phyloP scores from a whole-genome alignment of 2,329 filamentous ascomycete species.

The Didymella segeticola region DNA sequence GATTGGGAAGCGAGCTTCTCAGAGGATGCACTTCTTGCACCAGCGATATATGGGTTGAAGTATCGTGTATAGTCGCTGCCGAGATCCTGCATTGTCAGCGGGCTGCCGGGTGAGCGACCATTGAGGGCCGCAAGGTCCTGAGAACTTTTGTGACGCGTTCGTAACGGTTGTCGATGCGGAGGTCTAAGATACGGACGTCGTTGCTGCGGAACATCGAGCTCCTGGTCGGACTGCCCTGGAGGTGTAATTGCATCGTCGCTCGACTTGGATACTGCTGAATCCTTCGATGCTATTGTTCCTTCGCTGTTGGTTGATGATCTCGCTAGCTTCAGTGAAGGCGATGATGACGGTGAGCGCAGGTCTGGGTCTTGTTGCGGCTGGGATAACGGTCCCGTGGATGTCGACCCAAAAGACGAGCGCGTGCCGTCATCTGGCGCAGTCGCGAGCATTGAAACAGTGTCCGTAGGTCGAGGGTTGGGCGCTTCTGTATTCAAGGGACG shows the following conservation, averaged over 20 bases:
- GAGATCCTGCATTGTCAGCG: slow-evolving; percentile 39
- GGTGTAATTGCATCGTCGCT: slow-evolving; percentile 3
- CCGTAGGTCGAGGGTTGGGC: neutral
- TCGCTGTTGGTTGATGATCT: slow-evolving; percentile 18
- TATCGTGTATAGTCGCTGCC: slow-evolving; percentile 47
- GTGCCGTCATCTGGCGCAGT: neutral
- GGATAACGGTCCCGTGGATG: neutral
- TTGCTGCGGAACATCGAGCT: neutral
- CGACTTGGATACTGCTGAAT: slow-evolving; percentile 2
- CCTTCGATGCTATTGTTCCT: slow-evolving; percentile 6
- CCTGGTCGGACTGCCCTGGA: neutral
- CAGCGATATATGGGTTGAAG: slow-evolving; percentile 42
- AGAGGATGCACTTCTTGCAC: slow-evolving; percentile 29
- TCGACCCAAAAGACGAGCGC: slow-evolving; percentile 1
- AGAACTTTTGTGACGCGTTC: slow-evolving; percentile 23
- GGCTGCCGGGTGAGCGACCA: slow-evolving; percentile 21
- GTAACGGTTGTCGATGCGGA: slow-evolving; percentile 23
- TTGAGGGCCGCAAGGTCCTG: slow-evolving; percentile 24
- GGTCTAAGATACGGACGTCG: slow-evolving; percentile 14
- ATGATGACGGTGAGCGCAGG: slow-evolving; percentile 3
- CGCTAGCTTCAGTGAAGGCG: neutral
- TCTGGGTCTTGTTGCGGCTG: neutral
- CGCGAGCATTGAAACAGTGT: slow-evolving; percentile 3
- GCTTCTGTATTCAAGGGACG: slow-evolving; percentile 14
- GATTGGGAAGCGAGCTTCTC: slow-evolving; percentile 18